Evolutionary conservation across 495 filamentous ascomycete species (phyloP).

Genomic region (Penicillium ucsense): DNA sequence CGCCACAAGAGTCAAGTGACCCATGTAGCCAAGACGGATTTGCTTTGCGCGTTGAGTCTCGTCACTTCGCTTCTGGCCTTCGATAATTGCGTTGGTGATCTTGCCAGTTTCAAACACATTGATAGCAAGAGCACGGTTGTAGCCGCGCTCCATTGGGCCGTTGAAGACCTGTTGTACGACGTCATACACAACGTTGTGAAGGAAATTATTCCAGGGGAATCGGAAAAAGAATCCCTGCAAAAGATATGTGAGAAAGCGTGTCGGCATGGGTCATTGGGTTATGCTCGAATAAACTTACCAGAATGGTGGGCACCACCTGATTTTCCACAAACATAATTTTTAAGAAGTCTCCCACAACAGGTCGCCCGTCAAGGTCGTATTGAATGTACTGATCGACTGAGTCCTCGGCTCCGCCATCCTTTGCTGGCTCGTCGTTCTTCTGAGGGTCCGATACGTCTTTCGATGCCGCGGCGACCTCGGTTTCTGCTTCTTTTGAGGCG

Average conservation of each 20-base stretch:
- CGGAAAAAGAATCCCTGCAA: constrained; percentile 87
- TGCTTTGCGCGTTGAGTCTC: constrained; percentile 68
- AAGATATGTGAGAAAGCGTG: constrained; percentile 1
- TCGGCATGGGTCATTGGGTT: not conserved
- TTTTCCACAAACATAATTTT: constrained; percentile 97
- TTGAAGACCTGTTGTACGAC: constrained; percentile 99
- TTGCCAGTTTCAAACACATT: constrained; percentile 84
- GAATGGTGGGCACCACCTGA: constrained; percentile 86
- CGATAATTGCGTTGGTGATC: constrained; percentile 84
- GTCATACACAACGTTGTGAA: constrained; percentile 99
- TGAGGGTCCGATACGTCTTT: constrained; percentile 15
- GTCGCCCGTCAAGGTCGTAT: constrained; percentile 56
- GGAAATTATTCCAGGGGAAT: constrained; percentile 99
- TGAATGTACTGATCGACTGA: constrained; percentile 38
- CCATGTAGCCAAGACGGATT: constrained; percentile 97
- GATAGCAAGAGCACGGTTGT: constrained; percentile 84
- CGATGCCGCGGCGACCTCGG: constrained; percentile 7
- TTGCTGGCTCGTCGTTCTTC: constrained; percentile 8
- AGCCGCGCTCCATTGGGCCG: constrained; percentile 92
- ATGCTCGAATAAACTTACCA: constrained; percentile 47
- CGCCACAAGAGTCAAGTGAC: constrained; percentile 91
- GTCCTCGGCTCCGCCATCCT: constrained; percentile 25
- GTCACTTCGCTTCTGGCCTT: constrained; percentile 81
- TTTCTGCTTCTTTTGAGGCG: constrained; percentile 17
- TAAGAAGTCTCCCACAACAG: constrained; percentile 92